Percentiles rank a stretch among this genome's conserved stretches.
Evolutionary conservation across 2,329 filamentous ascomycete genomes (phyloP).

Genomic region (Albophoma yamanashiensis): DNA sequence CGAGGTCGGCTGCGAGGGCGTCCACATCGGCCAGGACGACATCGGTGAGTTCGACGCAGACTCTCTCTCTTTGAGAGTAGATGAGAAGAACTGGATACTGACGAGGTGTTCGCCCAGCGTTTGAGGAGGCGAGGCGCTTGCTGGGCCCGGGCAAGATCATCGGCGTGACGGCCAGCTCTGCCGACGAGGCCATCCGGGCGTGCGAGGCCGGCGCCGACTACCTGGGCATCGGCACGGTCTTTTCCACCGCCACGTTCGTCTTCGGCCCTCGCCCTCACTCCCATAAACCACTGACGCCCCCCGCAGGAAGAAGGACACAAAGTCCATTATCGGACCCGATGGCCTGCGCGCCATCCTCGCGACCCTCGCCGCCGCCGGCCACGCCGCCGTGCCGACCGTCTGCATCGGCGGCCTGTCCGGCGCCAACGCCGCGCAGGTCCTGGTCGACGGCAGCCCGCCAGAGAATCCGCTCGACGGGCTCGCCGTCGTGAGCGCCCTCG

Average conservation of each 20-base stretch:
- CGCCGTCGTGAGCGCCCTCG: constrained; percentile 82
- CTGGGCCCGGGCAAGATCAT: constrained; percentile 73
- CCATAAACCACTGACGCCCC: neutral
- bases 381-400: constrained; percentile 49
- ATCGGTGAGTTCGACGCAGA: constrained; percentile 46
- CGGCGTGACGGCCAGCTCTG: constrained; percentile 72
- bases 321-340: constrained; percentile 46
- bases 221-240: constrained; percentile 83
- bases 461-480: constrained; percentile 64
- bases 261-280: constrained; percentile 1
- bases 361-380: constrained; percentile 38
- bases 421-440: constrained; percentile 61
- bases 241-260: constrained; percentile 66
- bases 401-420: constrained; percentile 85
- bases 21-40: constrained; percentile 93
- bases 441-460: constrained; percentile 50
- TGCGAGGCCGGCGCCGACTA: constrained; percentile 76
- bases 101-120: neutral
- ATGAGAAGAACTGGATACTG: too few relatives aligned
- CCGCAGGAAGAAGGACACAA: constrained; percentile 72
- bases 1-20: constrained; percentile 78
- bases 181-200: constrained; percentile 62
- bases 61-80: too few relatives aligned
- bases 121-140: constrained; percentile 49
- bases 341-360: constrained; percentile 44